Conservation (phyloP, 371 early-diverging fungal species). For the Massospora cicadina region DNA sequence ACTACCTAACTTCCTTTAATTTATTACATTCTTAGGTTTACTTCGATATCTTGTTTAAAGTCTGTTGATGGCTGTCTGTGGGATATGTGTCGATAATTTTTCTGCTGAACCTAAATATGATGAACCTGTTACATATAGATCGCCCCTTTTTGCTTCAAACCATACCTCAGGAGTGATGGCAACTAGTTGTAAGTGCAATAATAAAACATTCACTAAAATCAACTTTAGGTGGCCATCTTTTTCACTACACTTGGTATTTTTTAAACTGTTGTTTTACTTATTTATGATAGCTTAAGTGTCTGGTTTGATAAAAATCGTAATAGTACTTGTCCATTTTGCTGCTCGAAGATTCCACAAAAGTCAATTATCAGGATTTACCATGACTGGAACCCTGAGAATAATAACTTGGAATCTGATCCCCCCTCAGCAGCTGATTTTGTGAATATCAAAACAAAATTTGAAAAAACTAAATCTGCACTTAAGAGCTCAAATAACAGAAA, state of each 20-base stretch:
- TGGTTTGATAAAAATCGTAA: neutral
- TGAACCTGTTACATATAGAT: neutral
- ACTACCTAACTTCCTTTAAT: too few species aligned
- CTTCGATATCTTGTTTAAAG: too few species aligned
- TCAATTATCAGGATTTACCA: neutral
- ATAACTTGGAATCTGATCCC: neutral
- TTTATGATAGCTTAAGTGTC: neutral
- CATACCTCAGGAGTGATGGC: neutral
- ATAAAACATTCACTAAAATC: neutral
- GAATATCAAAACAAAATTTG: neutral
- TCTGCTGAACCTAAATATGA: neutral
- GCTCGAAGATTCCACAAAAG: neutral
- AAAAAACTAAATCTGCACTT: neutral
- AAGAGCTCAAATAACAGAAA: neutral
- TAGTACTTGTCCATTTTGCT: neutral
- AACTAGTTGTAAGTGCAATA: neutral
- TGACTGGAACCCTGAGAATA: neutral
- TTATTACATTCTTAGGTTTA: too few species aligned
- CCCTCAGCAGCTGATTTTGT: neutral
- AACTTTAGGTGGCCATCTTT: neutral
- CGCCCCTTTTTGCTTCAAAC: neutral
- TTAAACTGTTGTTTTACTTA: neutral
- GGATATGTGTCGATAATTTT: neutral
- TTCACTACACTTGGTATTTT: neutral
- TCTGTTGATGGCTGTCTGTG: too few species aligned